Evolutionary conservation across 345 rosid species (phyloP).

Genomic region (Ceriops zippeliana): DNA sequence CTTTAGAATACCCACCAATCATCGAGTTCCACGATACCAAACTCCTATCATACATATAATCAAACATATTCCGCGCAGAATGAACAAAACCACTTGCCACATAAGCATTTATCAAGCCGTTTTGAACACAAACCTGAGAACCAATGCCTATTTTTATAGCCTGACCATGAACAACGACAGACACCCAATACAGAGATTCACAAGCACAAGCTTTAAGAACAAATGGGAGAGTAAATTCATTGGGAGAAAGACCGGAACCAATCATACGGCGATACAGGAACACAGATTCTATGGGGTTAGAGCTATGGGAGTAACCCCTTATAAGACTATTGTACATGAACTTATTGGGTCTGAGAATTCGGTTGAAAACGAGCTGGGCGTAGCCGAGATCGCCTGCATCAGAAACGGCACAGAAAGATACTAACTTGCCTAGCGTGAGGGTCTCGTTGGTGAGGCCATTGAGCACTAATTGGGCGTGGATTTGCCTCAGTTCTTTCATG

Average conservation of each 20-base stretch:
- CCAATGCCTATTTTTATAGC: slow-evolving; percentile 6
- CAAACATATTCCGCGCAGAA: slow-evolving; percentile 12
- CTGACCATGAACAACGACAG: background rate
- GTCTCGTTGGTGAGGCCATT: slow-evolving; percentile 3
- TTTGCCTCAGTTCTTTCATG: slow-evolving; percentile 9
- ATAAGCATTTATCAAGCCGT: slow-evolving; percentile 1
- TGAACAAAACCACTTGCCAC: background rate
- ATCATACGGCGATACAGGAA: background rate
- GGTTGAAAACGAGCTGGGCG: slow-evolving; percentile 7
- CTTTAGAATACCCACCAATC: slow-evolving; percentile 29
- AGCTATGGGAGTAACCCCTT: slow-evolving; percentile 26
- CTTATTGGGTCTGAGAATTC: slow-evolving; percentile 6
- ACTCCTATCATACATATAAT: background rate
- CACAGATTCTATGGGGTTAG: slow-evolving; percentile 23
- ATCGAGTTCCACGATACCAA: slow-evolving; percentile 7
- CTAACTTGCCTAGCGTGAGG: slow-evolving; percentile 7
- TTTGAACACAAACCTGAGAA: background rate
- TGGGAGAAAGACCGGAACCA: background rate
- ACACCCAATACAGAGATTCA: slow-evolving; percentile 4
- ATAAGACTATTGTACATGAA: slow-evolving; percentile 27
- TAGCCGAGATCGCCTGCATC: background rate
- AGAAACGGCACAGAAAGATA: slow-evolving; percentile 4
- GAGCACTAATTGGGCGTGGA: slow-evolving; percentile 8
- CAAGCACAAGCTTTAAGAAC: slow-evolving; percentile 17
- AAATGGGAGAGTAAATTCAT: slow-evolving; percentile 10